Evolutionary conservation across 2,329 filamentous ascomycete genomes (phyloP), one percentile per base, ranked within the genome.

Genomic region (Lojkania enalia): DNA sequence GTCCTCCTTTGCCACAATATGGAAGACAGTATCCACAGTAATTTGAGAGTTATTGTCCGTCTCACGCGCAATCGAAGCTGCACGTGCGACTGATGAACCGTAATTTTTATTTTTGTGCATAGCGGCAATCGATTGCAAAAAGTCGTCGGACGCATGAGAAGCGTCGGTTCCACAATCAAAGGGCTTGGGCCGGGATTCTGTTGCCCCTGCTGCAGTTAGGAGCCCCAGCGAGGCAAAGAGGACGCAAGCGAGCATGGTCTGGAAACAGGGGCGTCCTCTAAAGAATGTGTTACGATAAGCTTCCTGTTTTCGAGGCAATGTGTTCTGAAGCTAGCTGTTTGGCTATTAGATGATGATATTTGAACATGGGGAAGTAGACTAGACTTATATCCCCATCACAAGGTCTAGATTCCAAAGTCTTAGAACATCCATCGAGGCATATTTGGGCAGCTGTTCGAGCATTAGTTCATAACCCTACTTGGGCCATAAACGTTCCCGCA

Each of bases 161-260:
- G 59, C 57, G 41, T 66, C 54, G 36, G 71, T 72, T 44, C 69
- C 70, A 56, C 74, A 76, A 57, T 74, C 71, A 52, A 76, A 75
- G 46, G 67, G 65, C 33, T 63, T 62, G 52, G 58, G 57, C 14
- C 44, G 25, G 18, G 48, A 42, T 19, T 53, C 46, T 31, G 46
- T 49, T 32, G 19, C 33, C 18, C 6, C 9, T 6, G 63, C 53
- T 13, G 39, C 19, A 16, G 55, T 48, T 38, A 54, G 21, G 30
- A 53, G 44, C 36, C 52, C 57, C 35, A 65, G 53, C 41, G 57
- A 70, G 54, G 65, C 57, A 64, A 69, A 58, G 63, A 67, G 49
- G 39, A 67, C 32, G 29, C 44, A 44, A 41, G 42, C 57, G 51
- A 61, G 48, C 60, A 67, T 65, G 15, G 39, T 41, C 49, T 18